These are phyloP conservation scores for Dendrobium nobile DNA, from an alignment of 106 monocot genomes.

Conservation along the genomic window DNA sequence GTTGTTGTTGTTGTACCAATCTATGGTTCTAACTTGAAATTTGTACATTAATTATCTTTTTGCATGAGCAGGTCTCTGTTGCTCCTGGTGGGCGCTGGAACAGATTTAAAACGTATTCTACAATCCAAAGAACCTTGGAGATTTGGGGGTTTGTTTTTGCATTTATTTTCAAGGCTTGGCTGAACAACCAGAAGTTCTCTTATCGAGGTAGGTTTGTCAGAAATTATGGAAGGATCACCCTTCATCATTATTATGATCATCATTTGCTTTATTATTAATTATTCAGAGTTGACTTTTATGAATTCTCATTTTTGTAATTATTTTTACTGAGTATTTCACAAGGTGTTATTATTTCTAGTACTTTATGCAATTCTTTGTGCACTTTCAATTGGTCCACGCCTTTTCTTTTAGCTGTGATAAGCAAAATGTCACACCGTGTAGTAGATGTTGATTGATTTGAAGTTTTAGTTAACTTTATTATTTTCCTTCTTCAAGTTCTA, in stretches of 20 bases:
- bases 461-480: background rate
- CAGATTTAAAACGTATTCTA: slow-evolving; percentile 97
- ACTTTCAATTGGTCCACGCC: background rate
- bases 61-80: slow-evolving; percentile 71
- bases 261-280: background rate
- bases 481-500: background rate
- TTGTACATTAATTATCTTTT: slow-evolving; percentile 4
- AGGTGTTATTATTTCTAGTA: background rate
- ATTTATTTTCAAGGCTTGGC: slow-evolving; percentile 84
- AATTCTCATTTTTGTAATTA: background rate
- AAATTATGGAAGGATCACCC: background rate
- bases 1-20: background rate
- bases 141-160: slow-evolving; percentile 97
- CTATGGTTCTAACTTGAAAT: background rate
- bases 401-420: background rate
- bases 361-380: background rate
- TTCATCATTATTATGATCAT: background rate
- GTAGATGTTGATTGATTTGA: background rate
- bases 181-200: slow-evolving; percentile 89
- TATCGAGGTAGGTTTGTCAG: slow-evolving; percentile 47
- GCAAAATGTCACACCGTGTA: background rate
- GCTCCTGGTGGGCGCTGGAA: slow-evolving; percentile 96
- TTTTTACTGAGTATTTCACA: background rate
- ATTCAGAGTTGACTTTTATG: background rate
- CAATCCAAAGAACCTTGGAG: slow-evolving; percentile 96